Evolutionary conservation across 805 yeast species (phyloP), one percentile per base, ranked within the genome.

Genomic region (Wickerhamomyces sydowiorum): DNA sequence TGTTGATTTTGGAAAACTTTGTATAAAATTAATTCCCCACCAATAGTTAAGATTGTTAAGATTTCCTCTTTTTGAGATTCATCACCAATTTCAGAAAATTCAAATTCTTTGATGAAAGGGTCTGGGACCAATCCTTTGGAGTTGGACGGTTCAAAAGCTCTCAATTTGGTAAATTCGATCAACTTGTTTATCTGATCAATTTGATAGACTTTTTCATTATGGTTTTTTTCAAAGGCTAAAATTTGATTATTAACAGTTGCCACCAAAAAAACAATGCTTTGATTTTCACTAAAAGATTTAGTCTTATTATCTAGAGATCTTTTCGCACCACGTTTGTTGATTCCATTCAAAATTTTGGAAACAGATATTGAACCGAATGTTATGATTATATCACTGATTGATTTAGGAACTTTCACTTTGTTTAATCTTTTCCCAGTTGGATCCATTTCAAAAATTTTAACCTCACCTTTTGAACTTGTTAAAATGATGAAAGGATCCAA

Each of bases 191-290:
- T 56, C 18, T 65, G 63, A 29, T 59, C 59, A 22, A 70, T 41
- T 43, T 67, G 70, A 37, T 57, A 67, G 4, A 68, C 63, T 19
- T 57, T 58, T 37, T 66, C 70, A 40, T 62, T 59, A 45, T 68
- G 75, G 38, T 78, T 71, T 42, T 76, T 71, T 42, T 72, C 72
- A 58, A 84, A 84, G 13, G 77, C 75, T 38, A 86, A 75, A 17
- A 85, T 65, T 57, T 88, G 73, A 52, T 84, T 86, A 56, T 82
- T 90, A 44, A 88, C 90, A 2, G 90, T 83, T 6, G 82, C 86
- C 37, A 82, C 73, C 35, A 85, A 70, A 50, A 82, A 84, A 0
- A 67, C 58, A 17, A 53, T 59, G 3, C 15, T 28, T 5, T 3
- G 17, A 28, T n/a, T 12, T n/a, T 28, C 18, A 28, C n/a, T n/a